Conservation (phyloP, 768 basidiomycete species). For the Hypholoma sublateritium region DNA sequence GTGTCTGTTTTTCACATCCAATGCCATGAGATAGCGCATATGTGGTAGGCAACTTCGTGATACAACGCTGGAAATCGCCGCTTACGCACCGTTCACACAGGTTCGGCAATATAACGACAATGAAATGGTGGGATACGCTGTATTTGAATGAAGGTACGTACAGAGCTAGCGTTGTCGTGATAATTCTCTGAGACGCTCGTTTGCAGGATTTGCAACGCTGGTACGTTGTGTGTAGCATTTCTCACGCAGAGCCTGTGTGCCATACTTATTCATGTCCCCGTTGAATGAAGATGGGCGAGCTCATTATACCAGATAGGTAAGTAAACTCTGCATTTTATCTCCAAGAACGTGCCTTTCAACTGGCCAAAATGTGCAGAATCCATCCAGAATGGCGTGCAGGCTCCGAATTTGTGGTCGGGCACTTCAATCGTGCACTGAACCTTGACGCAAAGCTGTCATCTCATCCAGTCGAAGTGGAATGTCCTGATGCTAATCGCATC, state of each 20-base stretch:
- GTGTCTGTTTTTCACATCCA: constrained; percentile 70
- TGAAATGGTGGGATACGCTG: constrained; percentile 86
- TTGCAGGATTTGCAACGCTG: background rate
- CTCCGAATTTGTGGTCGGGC: constrained; percentile 72
- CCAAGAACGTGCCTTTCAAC: too few species aligned
- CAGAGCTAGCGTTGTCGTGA: background rate
- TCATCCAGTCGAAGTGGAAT: constrained; percentile 91
- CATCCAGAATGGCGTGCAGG: constrained; percentile 87
- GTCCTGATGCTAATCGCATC: constrained; percentile 82
- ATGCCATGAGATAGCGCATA: constrained; percentile 80
- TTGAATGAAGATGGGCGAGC: background rate
- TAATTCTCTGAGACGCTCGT: background rate
- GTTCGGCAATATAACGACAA: constrained; percentile 90
- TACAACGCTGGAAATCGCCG: background rate
- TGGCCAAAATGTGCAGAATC: constrained; percentile 36
- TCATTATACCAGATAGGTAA: background rate
- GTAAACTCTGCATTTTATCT: too few species aligned
- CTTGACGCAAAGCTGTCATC: constrained; percentile 86
- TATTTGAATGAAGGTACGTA: constrained; percentile 66
- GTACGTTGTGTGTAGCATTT: background rate
- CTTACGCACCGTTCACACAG: constrained; percentile 24
- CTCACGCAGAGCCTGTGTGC: background rate
- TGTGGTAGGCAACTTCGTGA: constrained; percentile 48
- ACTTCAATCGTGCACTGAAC: constrained; percentile 72
- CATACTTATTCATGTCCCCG: background rate